Evolutionary conservation across 805 yeast species (phyloP).

Genomic region (Kodamaea hsintzibuensis): DNA sequence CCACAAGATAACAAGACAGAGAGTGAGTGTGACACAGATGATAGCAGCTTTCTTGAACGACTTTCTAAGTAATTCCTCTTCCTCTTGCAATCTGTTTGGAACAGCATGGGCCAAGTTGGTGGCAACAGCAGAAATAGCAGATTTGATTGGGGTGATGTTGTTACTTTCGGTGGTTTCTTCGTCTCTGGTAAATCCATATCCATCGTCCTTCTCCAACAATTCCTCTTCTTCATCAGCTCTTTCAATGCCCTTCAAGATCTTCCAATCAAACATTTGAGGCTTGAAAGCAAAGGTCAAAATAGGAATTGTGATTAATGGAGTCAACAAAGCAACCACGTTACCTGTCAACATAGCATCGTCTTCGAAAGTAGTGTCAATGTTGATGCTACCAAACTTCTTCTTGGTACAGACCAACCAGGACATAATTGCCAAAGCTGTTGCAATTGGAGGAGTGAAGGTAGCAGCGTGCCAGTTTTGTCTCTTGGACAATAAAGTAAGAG

Average conservation of each 20-base stretch:
- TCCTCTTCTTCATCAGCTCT: slow-evolving; percentile 76
- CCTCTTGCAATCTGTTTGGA: slow-evolving; percentile 41
- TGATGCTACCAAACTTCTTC: slow-evolving; percentile 32
- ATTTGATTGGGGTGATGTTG: slow-evolving; percentile 34
- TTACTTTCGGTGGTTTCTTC: slow-evolving; percentile 22
- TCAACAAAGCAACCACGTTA: slow-evolving; percentile 75
- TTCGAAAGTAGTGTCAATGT: slow-evolving; percentile 58
- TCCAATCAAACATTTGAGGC: slow-evolving; percentile 76
- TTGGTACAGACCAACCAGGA: slow-evolving; percentile 48
- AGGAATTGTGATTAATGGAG: slow-evolving; percentile 70
- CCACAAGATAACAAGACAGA: slow-evolving; percentile 72
- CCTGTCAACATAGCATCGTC: slow-evolving; percentile 91
- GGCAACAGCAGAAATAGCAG: slow-evolving; percentile 42
- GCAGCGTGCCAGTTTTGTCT: slow-evolving; percentile 72
- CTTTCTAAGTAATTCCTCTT: slow-evolving; percentile 49
- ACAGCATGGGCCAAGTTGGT: slow-evolving; percentile 32
- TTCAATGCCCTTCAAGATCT: slow-evolving; percentile 54
- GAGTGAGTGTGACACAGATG: slow-evolving; percentile 60
- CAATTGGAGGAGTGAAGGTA: slow-evolving; percentile 71
- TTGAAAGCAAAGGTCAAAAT: slow-evolving; percentile 62
- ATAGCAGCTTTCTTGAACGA: slow-evolving; percentile 63
- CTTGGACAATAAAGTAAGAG: slow-evolving; percentile 61
- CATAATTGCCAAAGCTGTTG: slow-evolving; percentile 71
- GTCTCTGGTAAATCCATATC: slow-evolving; percentile 16
- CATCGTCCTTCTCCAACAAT: slow-evolving; percentile 26